These are phyloP conservation scores for Metahyphopichia silvanorum DNA, from an alignment of 805 yeast species.

Conservation along the genomic window DNA sequence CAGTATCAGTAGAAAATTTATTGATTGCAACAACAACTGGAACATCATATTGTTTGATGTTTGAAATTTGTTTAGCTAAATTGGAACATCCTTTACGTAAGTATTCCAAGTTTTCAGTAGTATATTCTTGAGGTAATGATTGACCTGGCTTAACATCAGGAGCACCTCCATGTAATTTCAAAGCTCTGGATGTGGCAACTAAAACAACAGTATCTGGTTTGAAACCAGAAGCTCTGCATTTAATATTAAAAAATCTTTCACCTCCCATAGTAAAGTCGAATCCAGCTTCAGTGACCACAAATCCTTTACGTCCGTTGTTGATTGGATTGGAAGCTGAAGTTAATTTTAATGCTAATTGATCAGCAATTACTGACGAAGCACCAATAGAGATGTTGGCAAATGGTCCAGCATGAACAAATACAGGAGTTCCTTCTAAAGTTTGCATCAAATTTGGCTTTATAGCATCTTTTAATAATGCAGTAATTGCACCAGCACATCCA, in stretches of 20 bases:
- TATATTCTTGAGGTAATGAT: conserved; percentile 77
- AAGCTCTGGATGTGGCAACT: conserved; percentile 96
- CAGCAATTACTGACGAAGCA: conserved; percentile 92
- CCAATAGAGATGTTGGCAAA: conserved; percentile 97
- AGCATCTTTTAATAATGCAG: conserved; percentile 93
- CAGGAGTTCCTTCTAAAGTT: conserved; percentile 96
- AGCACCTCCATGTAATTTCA: conserved; percentile 96
- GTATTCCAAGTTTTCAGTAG: conserved; percentile 75
- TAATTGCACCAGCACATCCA: conserved; percentile 93
- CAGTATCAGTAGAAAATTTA: conserved; percentile 78
- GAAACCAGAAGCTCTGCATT: conserved; percentile 88
- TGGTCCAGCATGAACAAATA: conserved; percentile 96
- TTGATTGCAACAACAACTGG: conserved; percentile 96
- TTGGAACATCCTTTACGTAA: conserved; percentile 80
- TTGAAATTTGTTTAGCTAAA: conserved; percentile 84
- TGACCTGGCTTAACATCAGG: conserved; percentile 95
- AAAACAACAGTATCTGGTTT: conserved; percentile 87
- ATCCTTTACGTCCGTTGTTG: conserved; percentile 58
- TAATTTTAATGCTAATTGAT: conserved; percentile 85
- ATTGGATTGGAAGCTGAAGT: conserved; percentile 51
- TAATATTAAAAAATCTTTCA: conserved; percentile 92
- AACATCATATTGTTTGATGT: conserved; percentile 78
- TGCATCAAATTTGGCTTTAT: conserved; percentile 97
- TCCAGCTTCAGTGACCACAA: conserved; percentile 96
- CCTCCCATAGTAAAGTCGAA: conserved; percentile 99